phyloP scores from a whole-genome alignment of 768 basidiomycete genomes.

The Agaricus subrufescens region DNA sequence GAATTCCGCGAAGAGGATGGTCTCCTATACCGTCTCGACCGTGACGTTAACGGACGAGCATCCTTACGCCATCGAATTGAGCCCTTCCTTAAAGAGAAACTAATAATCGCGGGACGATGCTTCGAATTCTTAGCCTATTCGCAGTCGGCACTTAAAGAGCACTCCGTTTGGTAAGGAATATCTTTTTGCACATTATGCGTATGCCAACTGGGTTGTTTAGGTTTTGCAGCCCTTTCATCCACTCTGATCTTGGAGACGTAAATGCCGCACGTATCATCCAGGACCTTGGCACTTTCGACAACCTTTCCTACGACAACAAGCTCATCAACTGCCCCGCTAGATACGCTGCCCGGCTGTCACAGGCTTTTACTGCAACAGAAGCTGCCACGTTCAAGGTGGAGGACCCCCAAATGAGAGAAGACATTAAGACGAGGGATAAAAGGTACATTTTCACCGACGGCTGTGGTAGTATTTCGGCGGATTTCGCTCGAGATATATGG shows the following conservation, averaged over 20 bases:
- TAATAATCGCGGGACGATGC: constrained; percentile 45
- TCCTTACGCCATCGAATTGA: constrained; percentile 48
- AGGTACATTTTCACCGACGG: constrained; percentile 63
- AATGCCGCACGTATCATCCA: constrained; percentile 47
- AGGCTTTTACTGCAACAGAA: constrained; percentile 72
- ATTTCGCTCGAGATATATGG: constrained; percentile 48
- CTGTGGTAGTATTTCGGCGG: constrained; percentile 54
- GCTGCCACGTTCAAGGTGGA: constrained; percentile 33
- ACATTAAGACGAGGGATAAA: constrained; percentile 25
- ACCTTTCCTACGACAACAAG: constrained; percentile 34
- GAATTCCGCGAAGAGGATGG: constrained; percentile 56
- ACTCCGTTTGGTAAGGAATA: constrained; percentile 43
- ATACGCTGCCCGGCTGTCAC: constrained; percentile 66
- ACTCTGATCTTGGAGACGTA: constrained; percentile 20
- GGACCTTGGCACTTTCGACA: constrained; percentile 48
- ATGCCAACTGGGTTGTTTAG: constrained; percentile 22
- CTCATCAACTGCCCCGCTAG: constrained; percentile 59
- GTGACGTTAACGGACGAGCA: constrained; percentile 45
- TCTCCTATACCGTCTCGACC: constrained; percentile 49
- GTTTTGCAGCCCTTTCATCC: constrained; percentile 56
- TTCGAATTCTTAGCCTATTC: constrained; percentile 70
- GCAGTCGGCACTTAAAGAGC: constrained; percentile 63
- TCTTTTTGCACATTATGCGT: neutral
- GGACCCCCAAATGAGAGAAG: constrained; percentile 36
- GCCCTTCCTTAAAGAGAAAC: constrained; percentile 34